Evolutionary conservation across 345 rosid genomes (phyloP).

Genomic region (Eucalyptus cloeziana): DNA sequence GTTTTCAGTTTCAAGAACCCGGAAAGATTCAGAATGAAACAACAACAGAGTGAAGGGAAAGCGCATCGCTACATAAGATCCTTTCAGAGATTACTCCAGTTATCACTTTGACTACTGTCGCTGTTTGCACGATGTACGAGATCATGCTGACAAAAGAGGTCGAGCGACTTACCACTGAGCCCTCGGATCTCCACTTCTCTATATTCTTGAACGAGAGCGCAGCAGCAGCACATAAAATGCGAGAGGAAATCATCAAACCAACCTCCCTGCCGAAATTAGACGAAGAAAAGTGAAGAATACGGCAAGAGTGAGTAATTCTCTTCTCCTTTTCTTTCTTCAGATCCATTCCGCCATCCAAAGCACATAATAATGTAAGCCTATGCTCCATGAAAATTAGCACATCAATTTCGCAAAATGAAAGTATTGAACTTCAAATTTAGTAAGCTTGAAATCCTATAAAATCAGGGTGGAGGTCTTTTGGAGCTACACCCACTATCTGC

Average conservation of each 20-base stretch:
- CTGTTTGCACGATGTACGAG: not conserved
- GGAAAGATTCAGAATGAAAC: not conserved
- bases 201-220: conserved; percentile 97
- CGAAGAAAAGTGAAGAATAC: not conserved
- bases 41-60: not conserved
- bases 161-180: conserved; percentile 32
- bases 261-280: conserved; percentile 55
- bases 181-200: conserved; percentile 94
- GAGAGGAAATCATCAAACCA: conserved; percentile 88
- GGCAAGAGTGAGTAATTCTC: not conserved
- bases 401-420: not conserved
- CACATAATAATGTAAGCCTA: no score
- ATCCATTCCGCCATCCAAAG: not conserved
- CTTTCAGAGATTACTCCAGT: not conserved
- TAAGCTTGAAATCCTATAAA: not conserved
- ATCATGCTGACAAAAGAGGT: not conserved
- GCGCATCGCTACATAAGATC: not conserved
- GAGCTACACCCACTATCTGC: not conserved
- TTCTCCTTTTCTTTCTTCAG: not conserved
- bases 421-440: not conserved
- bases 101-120: not conserved
- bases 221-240: conserved; percentile 96
- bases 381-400: no score
- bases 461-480: not conserved
- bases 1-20: not conserved